Base-by-base conservation (phyloP, 2,329 filamentous ascomycete species). In the Cadophora luteo-olivacea region DNA sequence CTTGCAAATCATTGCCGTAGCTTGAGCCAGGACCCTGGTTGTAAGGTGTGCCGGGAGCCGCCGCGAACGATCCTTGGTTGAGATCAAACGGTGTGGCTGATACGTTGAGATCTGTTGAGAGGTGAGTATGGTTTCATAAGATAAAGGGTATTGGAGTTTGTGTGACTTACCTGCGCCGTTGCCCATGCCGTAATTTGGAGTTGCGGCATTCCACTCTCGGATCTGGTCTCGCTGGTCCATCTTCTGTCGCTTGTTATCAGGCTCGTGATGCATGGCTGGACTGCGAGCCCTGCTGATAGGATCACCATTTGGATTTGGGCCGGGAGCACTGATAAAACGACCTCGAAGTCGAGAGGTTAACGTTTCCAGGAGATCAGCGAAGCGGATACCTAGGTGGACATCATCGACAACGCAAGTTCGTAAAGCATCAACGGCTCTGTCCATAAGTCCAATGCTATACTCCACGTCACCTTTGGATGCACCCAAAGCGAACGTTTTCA, bases 401-500 rank as follows among this genome's bases (percentile, higher is more conserved):
- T 96, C 92, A 75, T 96, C 92, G 4, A 95, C 92, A 7, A 94
- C 91, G 70, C 91, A 94, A 73, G 88, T 91, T 22, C 91, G 87
- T 45, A 96, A 84, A 0, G 91, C 92, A 72, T 90, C 85, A 0
- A 94, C 91, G 0, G 91, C 92, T 36, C 86, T 84, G 75, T 94
- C 91, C 83, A 96, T 91, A 33, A 96, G 83, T 7, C 86, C 85
- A 36, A 96, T 90, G 71, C 90, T 92, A 58, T 91, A 84, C 75
- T 91, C 89, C 32, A 95, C 91, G 72, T 96, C 92, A 66, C 89
- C 89, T 74, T 92, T 91, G 0, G 91, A 90, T 1, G 92, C 92
- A 22, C 92, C 92, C 0, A 96, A 84, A 0, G 92, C 92, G 79
- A 96, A 95, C 0, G 92, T 95, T 81, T 92, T 96, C 61, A 96